phyloP scores from a whole-genome alignment of 371 early-diverging fungal species.

The Syncephalastrum monosporum region DNA sequence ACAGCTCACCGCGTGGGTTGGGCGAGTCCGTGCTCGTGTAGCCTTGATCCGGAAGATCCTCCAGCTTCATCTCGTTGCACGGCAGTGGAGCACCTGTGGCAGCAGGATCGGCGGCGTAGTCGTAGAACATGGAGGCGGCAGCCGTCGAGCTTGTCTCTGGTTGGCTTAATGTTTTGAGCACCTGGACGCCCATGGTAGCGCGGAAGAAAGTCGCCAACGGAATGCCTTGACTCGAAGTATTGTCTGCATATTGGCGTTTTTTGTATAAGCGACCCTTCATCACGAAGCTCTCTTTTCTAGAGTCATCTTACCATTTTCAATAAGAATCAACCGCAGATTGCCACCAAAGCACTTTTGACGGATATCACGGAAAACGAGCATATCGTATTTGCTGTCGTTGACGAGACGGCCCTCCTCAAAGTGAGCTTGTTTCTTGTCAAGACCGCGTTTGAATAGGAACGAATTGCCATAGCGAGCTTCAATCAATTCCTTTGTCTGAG shows the following conservation, averaged over 20 bases:
- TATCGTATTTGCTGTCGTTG: constrained; percentile 46
- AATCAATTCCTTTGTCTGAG: constrained; percentile 32
- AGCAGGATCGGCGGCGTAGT: constrained; percentile 40
- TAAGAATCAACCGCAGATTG: constrained; percentile 58
- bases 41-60: constrained; percentile 69
- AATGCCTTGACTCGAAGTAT: neutral
- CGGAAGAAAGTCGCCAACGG: constrained; percentile 44
- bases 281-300: too few species aligned
- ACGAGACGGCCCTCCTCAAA: constrained; percentile 44
- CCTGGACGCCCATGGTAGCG: constrained; percentile 53
- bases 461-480: constrained; percentile 42
- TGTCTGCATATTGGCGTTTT: too few species aligned
- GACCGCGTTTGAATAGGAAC: constrained; percentile 47
- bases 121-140: constrained; percentile 57
- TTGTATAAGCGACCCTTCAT: too few species aligned
- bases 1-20: constrained; percentile 75
- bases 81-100: constrained; percentile 72
- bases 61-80: constrained; percentile 86
- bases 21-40: constrained; percentile 70
- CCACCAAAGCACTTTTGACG: constrained; percentile 83
- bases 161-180: constrained; percentile 57
- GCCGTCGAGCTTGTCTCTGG: constrained; percentile 59
- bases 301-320: constrained; percentile 37
- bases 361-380: constrained; percentile 49
- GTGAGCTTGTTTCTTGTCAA: constrained; percentile 28